Base-by-base conservation (phyloP, 176 grass and related monocot species). In the Juncus effusus region DNA sequence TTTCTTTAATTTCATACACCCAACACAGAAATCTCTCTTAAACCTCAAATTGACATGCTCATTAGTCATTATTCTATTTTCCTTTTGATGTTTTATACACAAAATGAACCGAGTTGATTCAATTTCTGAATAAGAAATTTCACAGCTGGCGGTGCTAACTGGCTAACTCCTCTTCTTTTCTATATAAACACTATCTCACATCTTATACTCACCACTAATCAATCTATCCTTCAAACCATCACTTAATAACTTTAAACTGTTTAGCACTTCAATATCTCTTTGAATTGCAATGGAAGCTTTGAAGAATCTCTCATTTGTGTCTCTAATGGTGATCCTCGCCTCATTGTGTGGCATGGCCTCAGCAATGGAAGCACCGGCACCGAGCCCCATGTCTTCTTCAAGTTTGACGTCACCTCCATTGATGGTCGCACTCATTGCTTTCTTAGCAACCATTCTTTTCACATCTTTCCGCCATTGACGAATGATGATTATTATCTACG, bases 261-360 rank as follows among this genome's bases (percentile, higher is more conserved):
- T 28, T 35, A 35, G 12, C 36, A 54, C 8, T 13, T 61, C 10
- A 28, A 28, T 1, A 28, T 28, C 19, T 28, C 19, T 28, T 28
- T 28, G 19, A 28, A 28, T 6, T 55, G 50, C 66, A 69, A 69
- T 69, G 66, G 66, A 47, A 56, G 66, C 49, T 56, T 52, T 40
- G 40, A 69, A 69, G 66, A 40, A 38, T 40, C 7, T 40, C 66
- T 69, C 66, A 38, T 38, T 69, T 56, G 13, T 69, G 51, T 69
- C 56, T 56, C 35, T 69, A 47, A 16, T 56, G 36, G 66, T 69
- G 5, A 38, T 69, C 1, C 51, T 44, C 3, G 12, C 66, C 2
- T 10, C 66, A 55, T 69, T 56, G 66, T 69, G 66, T 38, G 36
- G 36, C 16, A n/a, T 69, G 2, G 51, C 47, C 3, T 38, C 66